Evolutionary conservation across 495 filamentous ascomycete genomes (phyloP).

Genomic region (Xylaria venustula): DNA sequence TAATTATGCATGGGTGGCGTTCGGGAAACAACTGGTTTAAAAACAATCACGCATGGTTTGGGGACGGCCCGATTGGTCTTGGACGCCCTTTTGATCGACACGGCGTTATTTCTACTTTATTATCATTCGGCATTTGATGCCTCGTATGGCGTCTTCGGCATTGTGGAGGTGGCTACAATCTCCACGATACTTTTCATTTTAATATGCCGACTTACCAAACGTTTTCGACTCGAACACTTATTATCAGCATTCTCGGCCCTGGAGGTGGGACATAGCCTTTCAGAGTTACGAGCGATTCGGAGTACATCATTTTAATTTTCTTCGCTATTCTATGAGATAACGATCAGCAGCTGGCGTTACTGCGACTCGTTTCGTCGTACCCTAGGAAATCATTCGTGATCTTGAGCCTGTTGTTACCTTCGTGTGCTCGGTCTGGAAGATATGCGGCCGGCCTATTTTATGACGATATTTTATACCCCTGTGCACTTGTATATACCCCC

Average conservation of each 20-base stretch:
- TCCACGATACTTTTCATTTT: conserved; percentile 16
- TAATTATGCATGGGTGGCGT: conserved; percentile 60
- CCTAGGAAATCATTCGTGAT: conserved; percentile 7
- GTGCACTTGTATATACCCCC: conserved; percentile 26
- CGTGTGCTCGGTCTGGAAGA: conserved; percentile 25
- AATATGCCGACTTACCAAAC: conserved; percentile 6
- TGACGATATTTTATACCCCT: conserved; percentile 30
- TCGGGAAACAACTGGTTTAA: conserved; percentile 26
- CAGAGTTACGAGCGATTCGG: conserved; percentile 27
- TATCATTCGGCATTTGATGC: conserved; percentile 22
- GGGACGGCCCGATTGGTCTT: conserved; percentile 27
- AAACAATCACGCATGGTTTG: conserved; percentile 23
- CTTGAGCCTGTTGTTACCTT: conserved; percentile 31
- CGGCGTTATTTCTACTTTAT: conserved; percentile 24
- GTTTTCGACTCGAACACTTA: conserved; percentile 10
- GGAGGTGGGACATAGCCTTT: conserved; percentile 22
- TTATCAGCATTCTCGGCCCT: conserved; percentile 25
- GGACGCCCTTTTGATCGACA: conserved; percentile 19
- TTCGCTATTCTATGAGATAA: conserved; percentile 23
- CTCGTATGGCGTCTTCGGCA: conserved; percentile 22
- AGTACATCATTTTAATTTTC: conserved; percentile 26
- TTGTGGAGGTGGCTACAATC: conserved; percentile 11
- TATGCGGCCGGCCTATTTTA: conserved; percentile 18
- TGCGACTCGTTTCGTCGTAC: conserved; percentile 13
- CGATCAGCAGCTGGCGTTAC: conserved; percentile 22